phyloP scores from a whole-genome alignment of 2,329 filamentous ascomycete genomes.

The Aureobasidium vineae region DNA sequence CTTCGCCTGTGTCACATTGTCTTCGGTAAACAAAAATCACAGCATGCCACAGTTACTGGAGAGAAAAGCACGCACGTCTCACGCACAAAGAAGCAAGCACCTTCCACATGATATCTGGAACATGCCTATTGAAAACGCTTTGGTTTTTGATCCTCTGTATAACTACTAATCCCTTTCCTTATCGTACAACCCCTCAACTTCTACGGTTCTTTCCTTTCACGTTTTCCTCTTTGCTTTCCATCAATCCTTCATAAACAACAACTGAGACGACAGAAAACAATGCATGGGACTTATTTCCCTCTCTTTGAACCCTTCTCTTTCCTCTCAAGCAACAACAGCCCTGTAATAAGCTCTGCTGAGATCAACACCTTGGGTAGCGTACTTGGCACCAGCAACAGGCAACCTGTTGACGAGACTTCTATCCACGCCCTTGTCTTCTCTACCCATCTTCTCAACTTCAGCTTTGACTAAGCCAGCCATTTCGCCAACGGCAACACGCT shows the following conservation, averaged over 20 bases:
- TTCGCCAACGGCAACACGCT: slow-evolving; percentile 29
- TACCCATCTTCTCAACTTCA: slow-evolving; percentile 25
- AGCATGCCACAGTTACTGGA: background rate
- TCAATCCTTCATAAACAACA: background rate
- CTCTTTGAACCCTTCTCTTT: background rate
- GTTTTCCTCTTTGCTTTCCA: background rate
- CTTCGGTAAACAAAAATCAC: background rate
- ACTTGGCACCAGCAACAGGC: slow-evolving; percentile 27
- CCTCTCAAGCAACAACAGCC: slow-evolving; percentile 19
- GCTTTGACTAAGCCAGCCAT: slow-evolving; percentile 28
- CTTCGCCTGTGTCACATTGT: background rate
- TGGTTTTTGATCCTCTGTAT: background rate
- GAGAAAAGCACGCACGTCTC: background rate
- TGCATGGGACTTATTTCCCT: background rate
- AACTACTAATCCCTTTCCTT: background rate
- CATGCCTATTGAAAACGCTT: background rate
- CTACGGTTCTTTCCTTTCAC: background rate
- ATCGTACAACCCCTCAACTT: slow-evolving; percentile 7
- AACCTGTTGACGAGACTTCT: slow-evolving; percentile 19
- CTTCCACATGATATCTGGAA: background rate
- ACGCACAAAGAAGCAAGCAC: no score
- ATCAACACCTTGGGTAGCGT: slow-evolving; percentile 28
- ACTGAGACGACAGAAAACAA: no score
- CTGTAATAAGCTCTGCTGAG: slow-evolving; percentile 21
- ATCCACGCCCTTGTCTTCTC: slow-evolving; percentile 26